These are phyloP conservation scores for Ochromonas danica DNA, from an alignment of 108 stramenopile genomes.

Conservation along the genomic window DNA sequence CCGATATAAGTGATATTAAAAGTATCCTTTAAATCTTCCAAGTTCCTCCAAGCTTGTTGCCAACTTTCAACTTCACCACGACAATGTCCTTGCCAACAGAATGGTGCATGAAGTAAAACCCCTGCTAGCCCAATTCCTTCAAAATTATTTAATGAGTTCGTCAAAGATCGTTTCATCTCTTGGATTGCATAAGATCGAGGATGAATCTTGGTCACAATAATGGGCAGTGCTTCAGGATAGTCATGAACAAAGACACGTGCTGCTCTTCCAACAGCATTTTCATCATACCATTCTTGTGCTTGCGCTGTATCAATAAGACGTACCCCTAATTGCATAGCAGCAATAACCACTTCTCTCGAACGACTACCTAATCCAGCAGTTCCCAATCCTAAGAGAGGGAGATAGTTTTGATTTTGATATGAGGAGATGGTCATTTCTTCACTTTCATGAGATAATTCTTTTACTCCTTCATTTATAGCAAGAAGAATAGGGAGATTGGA, in stretches of 20 bases:
- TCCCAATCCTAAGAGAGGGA: constrained; percentile 44
- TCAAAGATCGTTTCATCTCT: background rate
- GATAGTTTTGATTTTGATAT: too few relatives aligned
- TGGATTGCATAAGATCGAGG: constrained; percentile 42
- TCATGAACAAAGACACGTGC: background rate
- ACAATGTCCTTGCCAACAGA: constrained; percentile 49
- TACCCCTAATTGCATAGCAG: constrained; percentile 47
- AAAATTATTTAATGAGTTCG: constrained; percentile 27
- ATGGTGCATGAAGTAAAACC: constrained; percentile 52
- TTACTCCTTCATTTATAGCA: too few relatives aligned
- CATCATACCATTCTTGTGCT: constrained; percentile 58
- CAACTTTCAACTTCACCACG: constrained; percentile 39
- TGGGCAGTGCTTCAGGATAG: constrained; percentile 31
- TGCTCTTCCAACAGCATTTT: constrained; percentile 47
- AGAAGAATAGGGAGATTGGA: too few relatives aligned
- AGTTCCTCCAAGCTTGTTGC: constrained; percentile 44
- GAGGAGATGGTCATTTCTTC: too few relatives aligned
- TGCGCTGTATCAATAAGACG: constrained; percentile 56
- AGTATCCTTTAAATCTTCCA: constrained; percentile 40
- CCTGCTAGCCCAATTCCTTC: constrained; percentile 43
- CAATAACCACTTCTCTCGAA: constrained; percentile 34
- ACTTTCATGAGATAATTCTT: too few relatives aligned
- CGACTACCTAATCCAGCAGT: constrained; percentile 44
- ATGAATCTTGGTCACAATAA: constrained; percentile 54
- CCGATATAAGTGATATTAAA: constrained; percentile 44